Evolutionary conservation across 2,329 filamentous ascomycete species (phyloP), one percentile per base, ranked within the genome.

Genomic region (Cordyceps fumosorosea): DNA sequence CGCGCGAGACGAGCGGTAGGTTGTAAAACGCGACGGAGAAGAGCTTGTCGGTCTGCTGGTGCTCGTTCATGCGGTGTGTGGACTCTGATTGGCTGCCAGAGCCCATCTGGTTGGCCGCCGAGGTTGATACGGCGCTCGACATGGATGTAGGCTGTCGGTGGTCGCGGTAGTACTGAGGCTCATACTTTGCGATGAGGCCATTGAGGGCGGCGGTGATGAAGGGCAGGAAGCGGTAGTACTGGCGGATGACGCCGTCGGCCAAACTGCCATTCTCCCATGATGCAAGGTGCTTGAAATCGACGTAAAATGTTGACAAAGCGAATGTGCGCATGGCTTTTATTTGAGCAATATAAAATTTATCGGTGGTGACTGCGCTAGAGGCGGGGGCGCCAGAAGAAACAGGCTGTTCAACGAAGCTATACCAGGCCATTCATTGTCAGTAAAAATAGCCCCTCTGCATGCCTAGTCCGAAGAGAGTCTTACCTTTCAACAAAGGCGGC

Each of bases 21-120:
- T 97, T 96, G 79, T 96, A 96, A 70, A 97, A 96, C 37, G 93
- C 93, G 58, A 97, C 81, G 5, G 91, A 86, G 74, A 99, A 98
- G 44, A 99, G 81, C 79, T 96, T 97, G 77, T 99, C 95, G 0
- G 95, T 97, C 77, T 97, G 93, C 75, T 97, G 93, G 73, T 96
- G 91, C 74, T 96, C 92, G 61, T 88, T 86, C 34, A 90, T 96
- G 76, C 91, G 89, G 69, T 87, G 85, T 51, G 86, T 84, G 48
- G 87, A 82, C 18, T 90, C 88, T 18, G 84, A 82, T 69, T 88
- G 84, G 69, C 80, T 87, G 42, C 79, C 81, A 8, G 84, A 84
- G 60, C 85, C 85, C 42, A 82, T 77, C 63, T 85, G 84, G 69
- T 85, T 88, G 32, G 80, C 80, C 26, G 83, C 87, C 0, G 90